Evolutionary conservation across 2,329 filamentous ascomycete species (phyloP).

Genomic region (Diplodia corticola): DNA sequence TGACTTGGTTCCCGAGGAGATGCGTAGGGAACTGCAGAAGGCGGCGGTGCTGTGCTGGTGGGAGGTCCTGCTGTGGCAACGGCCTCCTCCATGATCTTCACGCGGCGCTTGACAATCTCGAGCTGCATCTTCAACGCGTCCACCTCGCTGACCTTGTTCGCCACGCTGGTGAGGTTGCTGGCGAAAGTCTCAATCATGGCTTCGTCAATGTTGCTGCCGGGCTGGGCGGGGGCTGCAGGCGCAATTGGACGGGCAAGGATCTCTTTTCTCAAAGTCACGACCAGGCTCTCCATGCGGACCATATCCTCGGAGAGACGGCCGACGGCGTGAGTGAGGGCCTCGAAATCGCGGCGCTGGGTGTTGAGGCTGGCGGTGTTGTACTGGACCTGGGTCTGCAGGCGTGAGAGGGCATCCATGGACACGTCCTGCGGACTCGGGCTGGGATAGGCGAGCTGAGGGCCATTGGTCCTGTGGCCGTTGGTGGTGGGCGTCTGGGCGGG

Average conservation of each 20-base stretch:
- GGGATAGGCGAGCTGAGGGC: slow-evolving; percentile 26
- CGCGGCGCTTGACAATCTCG: slow-evolving; percentile 50
- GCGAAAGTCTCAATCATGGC: slow-evolving; percentile 49
- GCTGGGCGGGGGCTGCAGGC: slow-evolving; percentile 13
- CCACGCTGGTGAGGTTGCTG: slow-evolving; percentile 42
- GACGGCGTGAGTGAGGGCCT: slow-evolving; percentile 43
- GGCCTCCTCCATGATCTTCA: slow-evolving; percentile 40
- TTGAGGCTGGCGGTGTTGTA: slow-evolving; percentile 44
- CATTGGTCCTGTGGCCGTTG: slow-evolving; percentile 29
- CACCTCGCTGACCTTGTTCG: slow-evolving; percentile 48
- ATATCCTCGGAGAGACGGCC: slow-evolving; percentile 45
- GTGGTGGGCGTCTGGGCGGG: slow-evolving; percentile 24
- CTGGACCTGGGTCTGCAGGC: slow-evolving; percentile 51
- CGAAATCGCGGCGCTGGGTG: slow-evolving; percentile 39
- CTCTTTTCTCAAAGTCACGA: slow-evolving; percentile 42
- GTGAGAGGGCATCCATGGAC: slow-evolving; percentile 44
- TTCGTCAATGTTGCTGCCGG: slow-evolving; percentile 31
- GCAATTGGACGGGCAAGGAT: slow-evolving; percentile 28
- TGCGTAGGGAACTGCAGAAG: background rate
- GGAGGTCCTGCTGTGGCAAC: slow-evolving; percentile 25
- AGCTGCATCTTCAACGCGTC: slow-evolving; percentile 50
- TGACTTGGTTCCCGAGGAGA: background rate
- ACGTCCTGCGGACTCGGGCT: slow-evolving; percentile 37
- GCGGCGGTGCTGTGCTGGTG: background rate
- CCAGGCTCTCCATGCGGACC: slow-evolving; percentile 37